Evolutionary conservation across 495 filamentous ascomycete species (phyloP).

Genomic region (Lasiosphaeria hispida): DNA sequence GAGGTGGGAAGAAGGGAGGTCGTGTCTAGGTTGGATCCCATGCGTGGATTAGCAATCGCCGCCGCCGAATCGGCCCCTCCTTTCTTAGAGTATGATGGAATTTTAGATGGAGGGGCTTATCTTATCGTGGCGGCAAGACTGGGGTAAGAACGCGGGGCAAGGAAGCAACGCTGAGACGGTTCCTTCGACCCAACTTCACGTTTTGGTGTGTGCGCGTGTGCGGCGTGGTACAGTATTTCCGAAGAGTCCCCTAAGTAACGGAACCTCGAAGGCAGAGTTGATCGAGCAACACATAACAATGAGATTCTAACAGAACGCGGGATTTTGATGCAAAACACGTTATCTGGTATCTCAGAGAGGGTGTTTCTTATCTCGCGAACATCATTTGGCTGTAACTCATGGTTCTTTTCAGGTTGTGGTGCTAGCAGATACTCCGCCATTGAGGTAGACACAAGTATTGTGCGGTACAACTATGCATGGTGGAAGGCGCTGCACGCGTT

Average conservation of each 20-base stretch:
- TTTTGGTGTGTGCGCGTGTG: background rate
- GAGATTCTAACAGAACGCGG: background rate
- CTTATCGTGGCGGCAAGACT: conserved; percentile 2
- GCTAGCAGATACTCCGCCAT: background rate
- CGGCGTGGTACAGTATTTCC: background rate
- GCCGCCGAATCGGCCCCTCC: background rate
- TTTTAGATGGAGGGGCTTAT: conserved; percentile 16
- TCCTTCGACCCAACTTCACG: background rate
- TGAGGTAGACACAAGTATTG: background rate
- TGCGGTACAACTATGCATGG: background rate
- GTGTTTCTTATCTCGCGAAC: conserved; percentile 5
- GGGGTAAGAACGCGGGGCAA: background rate
- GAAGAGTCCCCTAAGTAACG: background rate
- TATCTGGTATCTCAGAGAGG: conserved; percentile 5
- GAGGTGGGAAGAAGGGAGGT: background rate
- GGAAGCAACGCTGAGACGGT: background rate
- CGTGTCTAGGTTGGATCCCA: background rate
- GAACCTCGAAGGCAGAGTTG: background rate
- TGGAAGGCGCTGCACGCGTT: conserved; percentile 13
- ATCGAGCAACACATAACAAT: background rate
- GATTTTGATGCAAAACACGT: background rate
- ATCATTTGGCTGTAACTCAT: background rate
- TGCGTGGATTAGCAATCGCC: conserved; percentile 28
- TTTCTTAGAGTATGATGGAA: background rate
- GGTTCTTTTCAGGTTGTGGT: background rate